Evolutionary conservation across 192 early-diverging fungal species (phyloP), one percentile per base, ranked within the genome.

Genomic region (Pilobolus umbonatus): DNA sequence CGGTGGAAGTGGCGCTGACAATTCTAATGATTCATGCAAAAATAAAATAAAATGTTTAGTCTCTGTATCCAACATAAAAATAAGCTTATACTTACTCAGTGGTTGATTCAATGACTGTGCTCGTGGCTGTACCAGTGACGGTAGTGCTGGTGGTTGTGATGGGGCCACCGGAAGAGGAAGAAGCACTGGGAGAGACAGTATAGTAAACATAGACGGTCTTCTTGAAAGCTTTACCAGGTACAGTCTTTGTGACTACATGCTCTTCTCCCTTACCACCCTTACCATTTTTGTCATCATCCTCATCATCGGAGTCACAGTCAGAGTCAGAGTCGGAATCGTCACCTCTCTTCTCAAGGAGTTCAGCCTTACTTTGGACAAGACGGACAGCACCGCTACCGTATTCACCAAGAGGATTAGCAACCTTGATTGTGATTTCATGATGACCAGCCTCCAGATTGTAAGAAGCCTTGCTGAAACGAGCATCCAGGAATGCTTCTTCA

Each of bases 391-490:
- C 56, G 36, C 17, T 34, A 35, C 43, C 57, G 12, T 35, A 25
- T 47, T 46, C 43, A 35, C 21, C 11, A 35, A 26, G 26, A 15
- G 57, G 26, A 19, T 59, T 34, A n/a, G 57, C 42, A 36, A 26
- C 31, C n/a, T 59, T 59, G 19, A 59, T 35, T 7, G 45, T 36
- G 22, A 59, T 59, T 14, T 59, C 43, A 14, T 59, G 43, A 15
- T 4, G 24, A 22, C 57, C 43, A 47, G 45, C 31, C 6, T 24
- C 19, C 1, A 46, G 24, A 7, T 21, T 14, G 8, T 39, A 56
- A 0, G 38, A 7, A 17, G 34, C 39, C 38, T 43, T 56, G 38
- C 55, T 56, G 14, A 56, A 28, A 24, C 39, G 35, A 7, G n/a
- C 25, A 43, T 56, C 55, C 17, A 5, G 24, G n/a, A 28, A 11